Evolutionary conservation across 192 early-diverging fungal genomes (phyloP).

Genomic region (Coemansia sp.): DNA sequence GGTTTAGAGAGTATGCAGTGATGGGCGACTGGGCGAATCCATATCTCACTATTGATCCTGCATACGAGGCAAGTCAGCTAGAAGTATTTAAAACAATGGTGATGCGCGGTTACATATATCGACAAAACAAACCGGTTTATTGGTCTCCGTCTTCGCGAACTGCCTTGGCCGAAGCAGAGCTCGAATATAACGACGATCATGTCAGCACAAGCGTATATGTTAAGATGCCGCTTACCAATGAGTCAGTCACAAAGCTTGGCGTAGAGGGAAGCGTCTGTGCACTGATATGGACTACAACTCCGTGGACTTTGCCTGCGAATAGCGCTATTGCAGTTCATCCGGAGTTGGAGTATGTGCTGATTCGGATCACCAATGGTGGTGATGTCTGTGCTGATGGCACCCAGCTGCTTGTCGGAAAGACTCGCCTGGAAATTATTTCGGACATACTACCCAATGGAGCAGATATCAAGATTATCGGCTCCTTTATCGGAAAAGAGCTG

Average conservation of each 20-base stretch:
- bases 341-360: constrained; percentile 61
- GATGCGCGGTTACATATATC: constrained; percentile 69
- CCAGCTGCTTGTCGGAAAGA: constrained; percentile 33
- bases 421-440: constrained; percentile 14
- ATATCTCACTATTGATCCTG: constrained; percentile 69
- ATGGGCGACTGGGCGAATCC: constrained; percentile 75
- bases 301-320: constrained; percentile 81
- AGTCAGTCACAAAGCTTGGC: constrained; percentile 21
- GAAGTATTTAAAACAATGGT: constrained; percentile 72
- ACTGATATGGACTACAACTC: constrained; percentile 79
- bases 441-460: constrained; percentile 19
- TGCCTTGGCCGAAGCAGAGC: constrained; percentile 76
- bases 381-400: background rate
- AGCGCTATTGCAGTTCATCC: constrained; percentile 67
- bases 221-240: constrained; percentile 54
- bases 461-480: background rate
- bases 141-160: constrained; percentile 83
- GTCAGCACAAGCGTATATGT: constrained; percentile 70
- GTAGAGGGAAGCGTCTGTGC: constrained; percentile 28
- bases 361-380: constrained; percentile 15
- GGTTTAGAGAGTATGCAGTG: constrained; percentile 66
- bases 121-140: constrained; percentile 77
- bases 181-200: constrained; percentile 78
- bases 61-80: constrained; percentile 72
- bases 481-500: constrained; percentile 51